Evolutionary conservation across 306 rosid genomes (phyloP).

Genomic region (Citrullus mucosospermus): DNA sequence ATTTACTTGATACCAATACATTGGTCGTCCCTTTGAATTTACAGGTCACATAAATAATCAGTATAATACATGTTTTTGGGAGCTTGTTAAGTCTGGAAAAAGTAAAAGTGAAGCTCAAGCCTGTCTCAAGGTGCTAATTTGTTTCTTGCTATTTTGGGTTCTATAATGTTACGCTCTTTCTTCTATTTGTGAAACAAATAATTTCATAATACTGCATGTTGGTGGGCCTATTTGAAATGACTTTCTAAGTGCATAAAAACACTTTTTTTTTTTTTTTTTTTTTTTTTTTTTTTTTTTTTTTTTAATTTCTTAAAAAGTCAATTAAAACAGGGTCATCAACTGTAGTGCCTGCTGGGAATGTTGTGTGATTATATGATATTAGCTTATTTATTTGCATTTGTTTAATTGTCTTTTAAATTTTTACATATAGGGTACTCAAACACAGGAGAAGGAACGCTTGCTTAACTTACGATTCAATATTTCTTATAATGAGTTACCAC

Average conservation of each 20-base stretch:
- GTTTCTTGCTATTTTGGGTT: neutral
- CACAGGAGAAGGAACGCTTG: conserved; percentile 42
- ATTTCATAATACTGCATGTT: too few species aligned
- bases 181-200: neutral
- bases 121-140: conserved; percentile 26
- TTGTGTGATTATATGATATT: neutral
- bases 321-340: neutral
- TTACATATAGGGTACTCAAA: conserved; percentile 43
- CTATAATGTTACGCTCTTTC: neutral
- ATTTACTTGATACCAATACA: neutral
- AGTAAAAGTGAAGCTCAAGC: conserved; percentile 62
- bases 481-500: conserved; percentile 44
- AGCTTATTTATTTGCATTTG: neutral
- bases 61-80: conserved; percentile 86
- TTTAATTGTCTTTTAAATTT: neutral
- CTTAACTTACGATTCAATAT: conserved; percentile 41
- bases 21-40: neutral
- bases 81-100: conserved; percentile 66
- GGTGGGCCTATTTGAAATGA: neutral
- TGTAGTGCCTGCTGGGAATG: neutral
- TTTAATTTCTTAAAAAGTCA: neutral
- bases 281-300: too few species aligned
- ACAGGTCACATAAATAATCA: conserved; percentile 80
- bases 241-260: neutral
- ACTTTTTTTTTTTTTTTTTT: too few species aligned